These are phyloP conservation scores for Wickerhamiella australiensis DNA, from an alignment of 805 yeast genomes.

Conservation along the genomic window DNA sequence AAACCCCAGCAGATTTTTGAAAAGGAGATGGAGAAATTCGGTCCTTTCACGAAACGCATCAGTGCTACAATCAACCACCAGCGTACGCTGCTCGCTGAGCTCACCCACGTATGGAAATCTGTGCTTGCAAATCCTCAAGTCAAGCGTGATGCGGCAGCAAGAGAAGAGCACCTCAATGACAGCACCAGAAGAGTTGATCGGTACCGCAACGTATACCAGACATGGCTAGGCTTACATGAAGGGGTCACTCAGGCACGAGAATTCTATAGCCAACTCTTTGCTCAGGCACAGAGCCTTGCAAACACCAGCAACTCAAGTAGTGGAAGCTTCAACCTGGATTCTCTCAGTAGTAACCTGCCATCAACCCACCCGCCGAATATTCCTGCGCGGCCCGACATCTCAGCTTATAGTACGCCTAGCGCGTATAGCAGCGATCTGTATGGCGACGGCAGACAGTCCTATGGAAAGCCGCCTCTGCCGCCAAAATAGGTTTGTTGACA, in stretches of 20 bases:
- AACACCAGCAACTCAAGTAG: background rate
- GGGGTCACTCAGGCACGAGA: constrained; percentile 52
- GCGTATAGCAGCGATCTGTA: constrained; percentile 21
- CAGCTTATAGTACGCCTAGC: constrained; percentile 18
- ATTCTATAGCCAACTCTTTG: constrained; percentile 46
- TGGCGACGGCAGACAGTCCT: constrained; percentile 1
- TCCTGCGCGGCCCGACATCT: constrained; percentile 3
- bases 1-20: constrained; percentile 51
- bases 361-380: background rate
- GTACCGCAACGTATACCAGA: constrained; percentile 39
- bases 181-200: constrained; percentile 21
- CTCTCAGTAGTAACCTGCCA: background rate
- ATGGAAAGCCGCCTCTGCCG: background rate
- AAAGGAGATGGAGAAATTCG: constrained; percentile 65
- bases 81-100: constrained; percentile 37
- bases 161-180: constrained; percentile 19
- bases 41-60: constrained; percentile 51
- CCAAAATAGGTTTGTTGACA: background rate
- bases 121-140: constrained; percentile 36
- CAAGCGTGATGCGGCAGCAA: constrained; percentile 33
- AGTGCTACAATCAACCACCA: constrained; percentile 61
- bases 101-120: constrained; percentile 37
- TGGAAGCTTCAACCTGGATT: background rate
- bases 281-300: constrained; percentile 24
- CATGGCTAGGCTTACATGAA: constrained; percentile 45